Percentiles rank a stretch among this genome's conserved stretches.
Conservation (phyloP, 1,139 yeast species). For the Wickerhamomyces sp. region DNA sequence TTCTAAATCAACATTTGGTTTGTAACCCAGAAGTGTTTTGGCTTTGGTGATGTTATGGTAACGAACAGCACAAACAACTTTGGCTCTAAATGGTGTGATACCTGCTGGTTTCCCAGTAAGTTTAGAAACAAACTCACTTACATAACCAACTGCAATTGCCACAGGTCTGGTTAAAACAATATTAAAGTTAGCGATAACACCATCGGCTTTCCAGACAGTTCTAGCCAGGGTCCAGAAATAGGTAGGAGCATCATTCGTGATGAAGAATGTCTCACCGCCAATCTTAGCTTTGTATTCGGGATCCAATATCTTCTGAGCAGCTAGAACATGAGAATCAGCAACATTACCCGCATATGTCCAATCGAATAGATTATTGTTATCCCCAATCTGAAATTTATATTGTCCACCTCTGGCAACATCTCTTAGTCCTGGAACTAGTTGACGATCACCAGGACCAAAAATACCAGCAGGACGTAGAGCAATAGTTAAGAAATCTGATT, state of each 20-base stretch:
- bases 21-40: conserved; percentile 67
- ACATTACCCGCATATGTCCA: conserved; percentile 99
- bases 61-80: conserved; percentile 89
- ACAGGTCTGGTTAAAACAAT: conserved; percentile 67
- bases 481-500: conserved; percentile 60
- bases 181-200: conserved; percentile 65
- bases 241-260: conserved; percentile 92
- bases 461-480: conserved; percentile 97
- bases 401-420: conserved; percentile 81
- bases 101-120: conserved; percentile 82
- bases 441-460: conserved; percentile 98
- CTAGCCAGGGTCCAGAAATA: conserved; percentile 97
- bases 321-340: conserved; percentile 93
- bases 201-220: conserved; percentile 96
- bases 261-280: conserved; percentile 83
- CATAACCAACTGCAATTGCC: conserved; percentile 76
- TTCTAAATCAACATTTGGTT: conserved; percentile 76
- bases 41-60: conserved; percentile 93
- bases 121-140: conserved; percentile 69
- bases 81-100: conserved; percentile 93
- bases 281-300: conserved; percentile 38
- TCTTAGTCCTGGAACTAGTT: conserved; percentile 88
- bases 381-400: conserved; percentile 89
- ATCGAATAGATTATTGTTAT: conserved; percentile 87
- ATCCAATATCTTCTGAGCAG: conserved; percentile 68